A percentile compares a stretch with the other conserved stretches of the same genome.
These are phyloP conservation scores for Rhodosporidiobolus odoratus DNA, from an alignment of 768 basidiomycete species.

Conservation along the genomic window DNA sequence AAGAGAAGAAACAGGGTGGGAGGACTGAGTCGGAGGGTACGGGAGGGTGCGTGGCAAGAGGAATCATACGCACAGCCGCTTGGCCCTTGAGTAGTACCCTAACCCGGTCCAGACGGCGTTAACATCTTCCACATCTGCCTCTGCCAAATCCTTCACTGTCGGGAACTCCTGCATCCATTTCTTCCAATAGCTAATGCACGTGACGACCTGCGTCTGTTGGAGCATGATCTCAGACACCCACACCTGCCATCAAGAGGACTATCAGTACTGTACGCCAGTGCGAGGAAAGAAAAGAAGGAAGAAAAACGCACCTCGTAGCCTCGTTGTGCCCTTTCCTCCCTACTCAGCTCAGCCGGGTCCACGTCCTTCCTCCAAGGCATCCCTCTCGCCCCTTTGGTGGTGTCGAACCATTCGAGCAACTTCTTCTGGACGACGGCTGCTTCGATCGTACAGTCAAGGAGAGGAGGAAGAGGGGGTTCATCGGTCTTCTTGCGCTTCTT, in stretches of 20 bases:
- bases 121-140: constrained; percentile 71
- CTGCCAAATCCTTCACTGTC: constrained; percentile 48
- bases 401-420: constrained; percentile 61
- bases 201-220: constrained; percentile 88
- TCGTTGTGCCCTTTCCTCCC: constrained; percentile 66
- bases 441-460: constrained; percentile 3
- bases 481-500: constrained; percentile 16
- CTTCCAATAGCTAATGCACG: constrained; percentile 85
- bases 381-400: constrained; percentile 60
- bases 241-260: constrained; percentile 52
- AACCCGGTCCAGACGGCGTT: constrained; percentile 77
- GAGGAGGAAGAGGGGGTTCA: not conserved
- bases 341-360: constrained; percentile 51
- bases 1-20: not conserved
- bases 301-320: constrained; percentile 72
- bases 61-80: constrained; percentile 53
- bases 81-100: constrained; percentile 44
- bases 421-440: constrained; percentile 37
- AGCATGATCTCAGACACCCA: constrained; percentile 90
- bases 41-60: not conserved
- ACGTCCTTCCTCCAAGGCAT: constrained; percentile 90
- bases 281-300: not conserved
- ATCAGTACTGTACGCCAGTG: not conserved
- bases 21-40: not conserved
- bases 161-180: constrained; percentile 49